A percentile compares a stretch with the other conserved stretches of the same genome.
Conservation (phyloP, 306 rosid species). For the Cicer yamashitae region DNA sequence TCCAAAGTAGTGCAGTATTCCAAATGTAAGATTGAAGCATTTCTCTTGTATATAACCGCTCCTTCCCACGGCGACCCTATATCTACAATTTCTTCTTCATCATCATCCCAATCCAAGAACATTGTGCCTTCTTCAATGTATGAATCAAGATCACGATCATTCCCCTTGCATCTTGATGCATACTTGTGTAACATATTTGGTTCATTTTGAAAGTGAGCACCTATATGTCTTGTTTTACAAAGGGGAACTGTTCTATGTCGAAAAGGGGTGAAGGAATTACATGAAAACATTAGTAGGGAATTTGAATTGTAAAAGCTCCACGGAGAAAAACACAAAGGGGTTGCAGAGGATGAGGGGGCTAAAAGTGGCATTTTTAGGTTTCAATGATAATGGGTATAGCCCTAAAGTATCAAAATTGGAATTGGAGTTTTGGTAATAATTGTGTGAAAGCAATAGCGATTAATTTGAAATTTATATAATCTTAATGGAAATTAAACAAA, state of each 20-base stretch:
- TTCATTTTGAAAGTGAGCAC: conserved; percentile 34
- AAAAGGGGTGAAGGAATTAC: conserved; percentile 44
- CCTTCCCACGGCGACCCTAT: conserved; percentile 85
- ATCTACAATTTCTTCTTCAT: conserved; percentile 60
- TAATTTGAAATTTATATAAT: too few species aligned
- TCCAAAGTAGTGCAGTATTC: conserved; percentile 96
- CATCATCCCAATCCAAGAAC: conserved; percentile 57
- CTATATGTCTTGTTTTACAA: conserved; percentile 25
- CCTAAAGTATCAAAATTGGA: conserved; percentile 38
- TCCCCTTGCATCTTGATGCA: conserved; percentile 48
- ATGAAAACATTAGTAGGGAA: conserved; percentile 35
- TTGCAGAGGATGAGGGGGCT: conserved; percentile 51
- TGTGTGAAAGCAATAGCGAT: conserved; percentile 15
- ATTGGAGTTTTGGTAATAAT: conserved; percentile 1
- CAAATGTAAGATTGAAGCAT: conserved; percentile 61
- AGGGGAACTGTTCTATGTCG: conserved; percentile 30
- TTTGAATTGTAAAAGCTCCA: conserved; percentile 45
- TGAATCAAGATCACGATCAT: conserved; percentile 49
- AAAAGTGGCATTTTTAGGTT: conserved; percentile 63
- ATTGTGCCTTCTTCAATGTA: conserved; percentile 43
- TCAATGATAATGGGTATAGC: conserved; percentile 20
- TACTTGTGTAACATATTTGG: conserved; percentile 34
- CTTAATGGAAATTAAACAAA: neutral
- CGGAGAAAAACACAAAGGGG: conserved; percentile 49
- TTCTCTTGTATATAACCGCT: conserved; percentile 81